Evolutionary conservation across 108 stramenopile genomes (phyloP).

Genomic region (Bacterosira constricta): DNA sequence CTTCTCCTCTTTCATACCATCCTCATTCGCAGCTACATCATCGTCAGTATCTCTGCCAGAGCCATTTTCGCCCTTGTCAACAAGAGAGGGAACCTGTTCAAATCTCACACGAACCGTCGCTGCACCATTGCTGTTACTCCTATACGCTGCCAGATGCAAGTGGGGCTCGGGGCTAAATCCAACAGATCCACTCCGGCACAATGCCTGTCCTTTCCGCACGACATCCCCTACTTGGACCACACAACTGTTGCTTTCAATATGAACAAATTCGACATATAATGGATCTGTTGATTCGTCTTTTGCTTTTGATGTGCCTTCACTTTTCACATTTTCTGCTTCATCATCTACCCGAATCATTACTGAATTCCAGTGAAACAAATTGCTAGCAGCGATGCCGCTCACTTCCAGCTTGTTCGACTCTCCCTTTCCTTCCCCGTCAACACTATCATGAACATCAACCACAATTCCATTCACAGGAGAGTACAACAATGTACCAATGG

Average conservation of each 20-base stretch:
- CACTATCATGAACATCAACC: constrained; percentile 56
- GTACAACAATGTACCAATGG: constrained; percentile 76
- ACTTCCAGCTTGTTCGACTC: constrained; percentile 37
- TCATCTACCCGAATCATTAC: constrained; percentile 63
- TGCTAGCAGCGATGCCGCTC: constrained; percentile 81
- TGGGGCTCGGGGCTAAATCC: constrained; percentile 87
- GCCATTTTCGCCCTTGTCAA: too few species aligned
- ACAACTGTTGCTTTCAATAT: constrained; percentile 65
- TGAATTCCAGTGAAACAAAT: constrained; percentile 87
- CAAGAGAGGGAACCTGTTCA: constrained; percentile 18
- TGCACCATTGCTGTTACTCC: constrained; percentile 56
- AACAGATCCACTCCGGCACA: constrained; percentile 77
- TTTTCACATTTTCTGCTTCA: too few species aligned
- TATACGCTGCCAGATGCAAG: constrained; percentile 80
- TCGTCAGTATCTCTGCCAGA: neutral
- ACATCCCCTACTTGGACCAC: constrained; percentile 65
- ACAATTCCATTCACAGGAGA: constrained; percentile 75
- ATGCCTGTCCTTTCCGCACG: constrained; percentile 66
- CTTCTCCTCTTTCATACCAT: constrained; percentile 4
- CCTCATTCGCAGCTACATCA: neutral
- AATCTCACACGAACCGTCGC: constrained; percentile 72
- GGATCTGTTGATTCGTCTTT: constrained; percentile 29
- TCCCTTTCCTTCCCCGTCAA: neutral
- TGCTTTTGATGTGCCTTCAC: neutral
- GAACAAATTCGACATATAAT: constrained; percentile 85